phyloP scores from a whole-genome alignment of 2,329 filamentous ascomycete genomes.

The Bipolaris oryzae region DNA sequence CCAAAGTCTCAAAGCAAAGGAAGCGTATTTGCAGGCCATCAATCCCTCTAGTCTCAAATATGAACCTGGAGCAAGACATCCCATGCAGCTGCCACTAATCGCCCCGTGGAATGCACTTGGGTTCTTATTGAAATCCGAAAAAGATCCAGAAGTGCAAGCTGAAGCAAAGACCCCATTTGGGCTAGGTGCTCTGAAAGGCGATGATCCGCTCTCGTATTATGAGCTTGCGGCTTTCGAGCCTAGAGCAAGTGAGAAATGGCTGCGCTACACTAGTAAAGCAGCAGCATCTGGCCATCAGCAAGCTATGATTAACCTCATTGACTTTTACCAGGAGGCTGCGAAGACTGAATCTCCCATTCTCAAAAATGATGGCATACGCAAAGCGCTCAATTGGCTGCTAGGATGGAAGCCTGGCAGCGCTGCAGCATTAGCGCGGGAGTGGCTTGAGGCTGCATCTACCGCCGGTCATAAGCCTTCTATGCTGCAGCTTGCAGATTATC shows the following conservation, averaged over 20 bases:
- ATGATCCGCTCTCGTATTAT: constrained; percentile 54
- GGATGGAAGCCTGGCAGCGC: constrained; percentile 25
- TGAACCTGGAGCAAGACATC: constrained; percentile 22
- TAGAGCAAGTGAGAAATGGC: constrained; percentile 45
- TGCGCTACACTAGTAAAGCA: constrained; percentile 54
- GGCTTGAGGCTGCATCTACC: constrained; percentile 37
- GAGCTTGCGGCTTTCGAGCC: constrained; percentile 41
- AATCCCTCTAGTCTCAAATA: constrained; percentile 21
- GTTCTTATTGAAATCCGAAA: constrained; percentile 25
- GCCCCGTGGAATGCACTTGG: constrained; percentile 43
- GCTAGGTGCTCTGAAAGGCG: constrained; percentile 47
- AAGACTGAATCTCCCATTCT: constrained; percentile 14
- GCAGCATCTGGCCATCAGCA: constrained; percentile 49
- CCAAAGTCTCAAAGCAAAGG: constrained; percentile 25
- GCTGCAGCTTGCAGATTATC: constrained; percentile 32
- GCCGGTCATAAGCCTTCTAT: constrained; percentile 39
- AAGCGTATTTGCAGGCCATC: constrained; percentile 33
- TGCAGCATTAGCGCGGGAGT: constrained; percentile 34
- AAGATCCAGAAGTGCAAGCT: constrained; percentile 19
- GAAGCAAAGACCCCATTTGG: constrained; percentile 41
- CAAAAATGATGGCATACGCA: constrained; percentile 15
- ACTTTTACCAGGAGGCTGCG: constrained; percentile 50
- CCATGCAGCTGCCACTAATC: constrained; percentile 34
- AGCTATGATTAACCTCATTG: constrained; percentile 47
- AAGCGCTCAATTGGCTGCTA: constrained; percentile 34